Percentiles rank a stretch among this genome's conserved stretches.
Conservation (phyloP, 2,329 filamentous ascomycete species). For the Apiospora saccharicola region DNA sequence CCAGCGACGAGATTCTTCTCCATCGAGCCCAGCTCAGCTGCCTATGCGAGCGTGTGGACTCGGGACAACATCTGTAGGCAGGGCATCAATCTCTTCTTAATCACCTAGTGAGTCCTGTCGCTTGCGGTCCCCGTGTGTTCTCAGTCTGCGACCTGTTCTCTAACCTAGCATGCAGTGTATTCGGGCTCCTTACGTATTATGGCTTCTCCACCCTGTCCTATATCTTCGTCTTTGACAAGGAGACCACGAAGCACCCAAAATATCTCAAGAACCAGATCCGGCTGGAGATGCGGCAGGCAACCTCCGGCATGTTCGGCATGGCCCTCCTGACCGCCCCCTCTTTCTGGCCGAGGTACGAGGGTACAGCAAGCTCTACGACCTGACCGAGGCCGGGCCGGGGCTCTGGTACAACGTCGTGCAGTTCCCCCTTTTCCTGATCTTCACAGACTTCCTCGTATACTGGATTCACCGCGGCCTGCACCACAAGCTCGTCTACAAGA, state of each 20-base stretch:
- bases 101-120: constrained; percentile 75
- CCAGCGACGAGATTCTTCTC: constrained; percentile 75
- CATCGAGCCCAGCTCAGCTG: constrained; percentile 75
- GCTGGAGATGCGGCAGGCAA: constrained; percentile 84
- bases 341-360: constrained; percentile 86
- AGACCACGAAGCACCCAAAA: constrained; percentile 86
- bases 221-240: constrained; percentile 89
- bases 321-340: constrained; percentile 78
- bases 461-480: constrained; percentile 81
- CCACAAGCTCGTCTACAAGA: constrained; percentile 80
- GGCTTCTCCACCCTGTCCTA: constrained; percentile 84
- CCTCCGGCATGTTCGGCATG: constrained; percentile 81
- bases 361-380: constrained; percentile 87
- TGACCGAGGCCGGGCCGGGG: constrained; percentile 76
- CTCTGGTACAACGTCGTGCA: constrained; percentile 80
- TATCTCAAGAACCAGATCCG: constrained; percentile 93
- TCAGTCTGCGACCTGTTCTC: background rate
- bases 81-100: constrained; percentile 76
- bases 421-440: constrained; percentile 81
- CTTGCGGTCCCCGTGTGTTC: background rate
- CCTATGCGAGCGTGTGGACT: constrained; percentile 79
- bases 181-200: constrained; percentile 86
- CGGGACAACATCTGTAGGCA: constrained; percentile 83
- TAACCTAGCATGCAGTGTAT: constrained; percentile 67
- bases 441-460: constrained; percentile 82